Evolutionary conservation across 805 yeast genomes (phyloP), one percentile per base, ranked within the genome.

Genomic region (Saccharomycopsis amapae): DNA sequence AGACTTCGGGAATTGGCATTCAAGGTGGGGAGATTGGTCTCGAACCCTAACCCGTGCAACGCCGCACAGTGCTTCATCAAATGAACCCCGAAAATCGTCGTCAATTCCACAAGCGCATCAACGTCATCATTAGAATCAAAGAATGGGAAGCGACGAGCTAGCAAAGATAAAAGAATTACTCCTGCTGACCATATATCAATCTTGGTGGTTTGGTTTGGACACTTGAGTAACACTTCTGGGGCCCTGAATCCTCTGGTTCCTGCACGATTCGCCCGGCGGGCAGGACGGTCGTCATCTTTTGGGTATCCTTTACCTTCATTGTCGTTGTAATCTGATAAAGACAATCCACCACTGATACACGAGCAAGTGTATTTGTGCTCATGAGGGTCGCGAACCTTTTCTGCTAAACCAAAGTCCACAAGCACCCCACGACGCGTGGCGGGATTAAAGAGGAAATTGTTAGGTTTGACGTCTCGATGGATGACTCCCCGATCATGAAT

Each of bases 161-260:
- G 60, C 51, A 90, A 68, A 26, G 96, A 83, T 55, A 90, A 67
- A 26, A 90, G 72, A 50, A 89, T 84, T 10, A 88, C 87, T 2
- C 96, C 97, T 0, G 87, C 94, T 1, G 95, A 81, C 97, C 97
- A 88, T 6, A 86, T 75, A 62, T 88, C 97, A 37, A 88, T 77
- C 60, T 81, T 83, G 4, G 85, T 76, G 2, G 83, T 72, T 65
- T 88, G 97, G 48, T 84, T 79, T 1, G 84, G 75, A 62, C 97
- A 88, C 60, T 86, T 87, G 63, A 87, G 73, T 45, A 89, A 66
- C 3, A 88, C 96, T 60, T 88, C 97, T 0, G 96, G 96, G 0
- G 97, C 96, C 55, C 97, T 71, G 58, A 88, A 88, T 0, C 97
- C 97, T 55, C 97, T 72, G 1, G 97, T 88, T 6, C 97, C 97